phyloP scores from a whole-genome alignment of 2,329 filamentous ascomycete species.

The Grosmannia clavigera region DNA sequence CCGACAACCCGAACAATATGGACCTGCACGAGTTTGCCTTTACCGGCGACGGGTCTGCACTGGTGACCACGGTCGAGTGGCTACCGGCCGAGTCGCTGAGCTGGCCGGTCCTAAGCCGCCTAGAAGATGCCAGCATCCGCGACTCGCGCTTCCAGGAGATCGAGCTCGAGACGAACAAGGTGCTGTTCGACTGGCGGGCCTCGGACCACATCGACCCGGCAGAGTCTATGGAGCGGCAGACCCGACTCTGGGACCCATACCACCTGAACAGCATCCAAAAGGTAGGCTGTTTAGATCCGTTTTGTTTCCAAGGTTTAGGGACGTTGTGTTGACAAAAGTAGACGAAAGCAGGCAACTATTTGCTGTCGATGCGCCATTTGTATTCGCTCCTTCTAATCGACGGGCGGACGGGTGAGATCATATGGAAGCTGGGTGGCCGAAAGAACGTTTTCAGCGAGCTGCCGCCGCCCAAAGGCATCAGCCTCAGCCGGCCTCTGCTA shows the following conservation, averaged over 20 bases:
- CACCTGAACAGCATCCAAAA: conserved; percentile 38
- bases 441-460: conserved; percentile 26
- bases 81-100: conserved; percentile 29
- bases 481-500: neutral
- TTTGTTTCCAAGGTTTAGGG: neutral
- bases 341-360: conserved; percentile 28
- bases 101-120: conserved; percentile 32
- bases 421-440: conserved; percentile 34
- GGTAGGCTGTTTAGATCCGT: neutral
- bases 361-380: conserved; percentile 31
- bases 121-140: conserved; percentile 36
- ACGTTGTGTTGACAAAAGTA: neutral
- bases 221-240: conserved; percentile 10
- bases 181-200: conserved; percentile 47
- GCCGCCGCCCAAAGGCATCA: conserved; percentile 11
- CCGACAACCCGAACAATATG: conserved; percentile 34
- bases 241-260: conserved; percentile 31
- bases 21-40: conserved; percentile 45
- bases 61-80: conserved; percentile 42
- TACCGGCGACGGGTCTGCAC: conserved; percentile 36
- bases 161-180: conserved; percentile 38
- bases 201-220: conserved; percentile 30
- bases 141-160: conserved; percentile 39
- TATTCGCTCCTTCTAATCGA: conserved; percentile 28
- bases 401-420: conserved; percentile 25